phyloP scores from a whole-genome alignment of 192 early-diverging fungal species.

The Umbelopsis sp. region DNA sequence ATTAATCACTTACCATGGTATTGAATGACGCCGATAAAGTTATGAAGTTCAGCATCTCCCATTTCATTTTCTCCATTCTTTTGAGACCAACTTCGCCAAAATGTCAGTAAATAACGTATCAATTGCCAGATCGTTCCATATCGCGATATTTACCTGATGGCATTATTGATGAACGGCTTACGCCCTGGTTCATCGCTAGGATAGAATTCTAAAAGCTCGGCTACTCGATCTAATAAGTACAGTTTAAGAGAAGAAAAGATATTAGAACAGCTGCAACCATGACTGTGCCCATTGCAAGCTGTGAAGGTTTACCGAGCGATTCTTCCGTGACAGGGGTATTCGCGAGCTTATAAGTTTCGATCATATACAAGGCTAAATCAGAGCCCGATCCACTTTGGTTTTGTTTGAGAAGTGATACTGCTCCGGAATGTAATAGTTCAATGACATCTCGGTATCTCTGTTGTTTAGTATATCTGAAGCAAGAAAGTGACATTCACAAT shows the following conservation, averaged over 20 bases:
- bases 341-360: conserved; percentile 78
- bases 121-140: neutral
- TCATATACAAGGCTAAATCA: conserved; percentile 80
- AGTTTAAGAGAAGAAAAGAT: too few species aligned
- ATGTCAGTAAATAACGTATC: neutral
- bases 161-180: conserved; percentile 53
- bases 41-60: conserved; percentile 74
- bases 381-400: conserved; percentile 81
- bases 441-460: conserved; percentile 77
- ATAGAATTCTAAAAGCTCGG: conserved; percentile 66
- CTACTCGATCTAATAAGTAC: conserved; percentile 51
- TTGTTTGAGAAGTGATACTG: conserved; percentile 73
- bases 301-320: conserved; percentile 54
- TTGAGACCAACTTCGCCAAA: conserved; percentile 60
- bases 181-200: conserved; percentile 50
- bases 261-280: too few species aligned
- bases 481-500: neutral
- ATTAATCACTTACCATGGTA: conserved; percentile 52
- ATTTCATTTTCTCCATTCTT: conserved; percentile 54
- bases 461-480: conserved; percentile 81
- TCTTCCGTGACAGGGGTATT: conserved; percentile 68
- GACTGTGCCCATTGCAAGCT: too few species aligned
- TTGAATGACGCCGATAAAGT: conserved; percentile 69
- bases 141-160: conserved; percentile 46
- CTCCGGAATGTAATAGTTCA: conserved; percentile 79